Base-by-base conservation (phyloP, 2,329 filamentous ascomycete species). In the Eutypa lata region DNA sequence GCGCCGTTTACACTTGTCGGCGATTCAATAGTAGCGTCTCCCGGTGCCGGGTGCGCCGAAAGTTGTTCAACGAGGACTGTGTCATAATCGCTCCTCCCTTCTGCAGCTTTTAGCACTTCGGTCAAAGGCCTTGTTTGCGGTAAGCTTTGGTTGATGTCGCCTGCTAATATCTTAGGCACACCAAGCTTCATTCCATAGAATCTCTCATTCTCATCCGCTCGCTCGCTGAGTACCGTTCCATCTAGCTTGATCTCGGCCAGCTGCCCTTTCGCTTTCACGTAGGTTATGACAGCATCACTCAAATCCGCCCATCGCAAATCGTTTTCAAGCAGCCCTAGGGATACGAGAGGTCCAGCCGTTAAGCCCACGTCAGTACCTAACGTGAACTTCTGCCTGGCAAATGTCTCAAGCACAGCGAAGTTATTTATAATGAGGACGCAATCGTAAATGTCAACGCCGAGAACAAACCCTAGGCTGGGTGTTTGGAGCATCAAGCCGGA, bases 401-500 rank as follows among this genome's bases (percentile, higher is more conserved):
- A 95, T 1, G 89, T 84, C 60, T 96, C 89, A 46, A 97, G 76
- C 7, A 91, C 91, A 52, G 90, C 82, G 45, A 89, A 84, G 44
- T 89, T 91, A 73, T 96, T 97, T 67, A 97, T 92, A 35, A 97
- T 89, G 8, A 97, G 81, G 14, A 97, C 89, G 65, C 92, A 96
- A 69, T 97, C 93, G 76, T 97, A 97, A 31, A 97, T 91, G 67
- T 97, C 93, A 40, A 96, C 88, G 2, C 92, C 93, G 6, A 92
- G 87, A 50, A 96, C 82, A 66, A 97, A 97, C 35, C 91, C 93
- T 33, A 97, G 79, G 1, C 89, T 91, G 1, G 90, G 84, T 0
- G 93, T 96, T 67, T 97, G 93, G 46, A 96, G 80, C 75, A 96
- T 82, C 59, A 97, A 91, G 47, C 90, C 92, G 0, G 90, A 95